A percentile compares a stretch with the other conserved stretches of the same genome.
phyloP scores from a whole-genome alignment of 108 stramenopile species.

The Skeletonema tropicum region DNA sequence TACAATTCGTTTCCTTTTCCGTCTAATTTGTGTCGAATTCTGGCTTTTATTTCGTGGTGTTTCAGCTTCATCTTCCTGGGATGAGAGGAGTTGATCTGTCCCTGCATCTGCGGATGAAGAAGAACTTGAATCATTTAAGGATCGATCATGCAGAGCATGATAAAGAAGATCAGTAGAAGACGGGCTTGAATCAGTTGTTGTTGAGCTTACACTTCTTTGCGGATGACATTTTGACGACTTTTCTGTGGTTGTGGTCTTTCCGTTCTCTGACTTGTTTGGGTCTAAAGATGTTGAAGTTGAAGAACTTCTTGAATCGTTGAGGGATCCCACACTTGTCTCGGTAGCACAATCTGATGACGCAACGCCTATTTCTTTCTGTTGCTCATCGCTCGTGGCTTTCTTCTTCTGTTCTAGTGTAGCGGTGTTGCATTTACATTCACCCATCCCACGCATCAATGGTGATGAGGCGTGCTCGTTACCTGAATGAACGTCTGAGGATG shows the following conservation, averaged over 20 bases:
- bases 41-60: not conserved
- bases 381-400: no score
- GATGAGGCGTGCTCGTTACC: no score
- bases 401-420: no score
- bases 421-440: no score
- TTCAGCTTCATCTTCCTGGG: not conserved
- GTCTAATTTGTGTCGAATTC: not conserved
- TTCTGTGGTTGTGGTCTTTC: not conserved
- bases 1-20: not conserved
- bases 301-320: not conserved
- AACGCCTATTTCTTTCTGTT: no score
- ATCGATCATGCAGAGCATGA: not conserved
- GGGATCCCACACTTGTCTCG: not conserved
- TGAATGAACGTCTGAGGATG: no score
- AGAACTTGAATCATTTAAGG: not conserved
- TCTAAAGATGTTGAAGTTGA: not conserved
- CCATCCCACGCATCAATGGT: no score
- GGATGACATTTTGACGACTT: not conserved
- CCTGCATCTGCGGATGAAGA: not conserved
- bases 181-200: not conserved
- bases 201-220: not conserved
- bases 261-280: not conserved
- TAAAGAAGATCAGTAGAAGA: not conserved
- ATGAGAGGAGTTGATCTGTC: not conserved
- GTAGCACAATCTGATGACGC: not conserved